Evolutionary conservation across 2,329 filamentous ascomycete genomes (phyloP).

Genomic region (Ophiobolus disseminans): DNA sequence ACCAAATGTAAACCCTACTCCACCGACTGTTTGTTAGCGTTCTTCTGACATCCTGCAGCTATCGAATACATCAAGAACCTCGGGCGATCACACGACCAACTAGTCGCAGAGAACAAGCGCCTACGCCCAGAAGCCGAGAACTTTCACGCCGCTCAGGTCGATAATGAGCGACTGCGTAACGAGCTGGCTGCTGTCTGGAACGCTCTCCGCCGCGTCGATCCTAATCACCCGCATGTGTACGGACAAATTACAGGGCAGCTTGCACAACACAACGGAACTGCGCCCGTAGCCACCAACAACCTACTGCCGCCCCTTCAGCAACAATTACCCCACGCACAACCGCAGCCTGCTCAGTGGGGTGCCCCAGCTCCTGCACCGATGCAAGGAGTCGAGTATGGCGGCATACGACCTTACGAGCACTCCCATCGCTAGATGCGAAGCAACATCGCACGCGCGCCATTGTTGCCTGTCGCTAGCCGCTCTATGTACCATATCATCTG

Average conservation of each 20-base stretch:
- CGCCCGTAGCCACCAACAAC: conserved; percentile 36
- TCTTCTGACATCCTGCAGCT: conserved; percentile 40
- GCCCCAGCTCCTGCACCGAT: conserved; percentile 49
- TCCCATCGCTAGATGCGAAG: conserved; percentile 33
- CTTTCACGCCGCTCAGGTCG: conserved; percentile 53
- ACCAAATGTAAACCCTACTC: conserved; percentile 72
- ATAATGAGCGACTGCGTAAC: conserved; percentile 56
- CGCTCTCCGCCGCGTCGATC: conserved; percentile 55
- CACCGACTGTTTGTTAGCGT: background rate
- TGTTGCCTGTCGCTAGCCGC: background rate
- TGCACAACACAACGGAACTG: conserved; percentile 47
- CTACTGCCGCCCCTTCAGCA: conserved; percentile 48
- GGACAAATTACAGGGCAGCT: conserved; percentile 55
- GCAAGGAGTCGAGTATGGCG: conserved; percentile 59
- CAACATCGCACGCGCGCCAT: background rate
- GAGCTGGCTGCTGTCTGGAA: conserved; percentile 57
- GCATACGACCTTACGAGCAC: conserved; percentile 46
- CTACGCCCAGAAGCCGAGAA: conserved; percentile 55
- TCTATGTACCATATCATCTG: background rate
- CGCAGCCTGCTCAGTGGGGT: conserved; percentile 45
- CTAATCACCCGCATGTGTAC: conserved; percentile 56
- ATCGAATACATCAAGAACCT: conserved; percentile 58
- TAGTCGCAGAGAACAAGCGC: conserved; percentile 49
- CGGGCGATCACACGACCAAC: conserved; percentile 49
- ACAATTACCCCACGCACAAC: conserved; percentile 35